Percentiles rank a stretch among this genome's conserved stretches.
These are phyloP conservation scores for Didymella arachidicola DNA, from an alignment of 2,329 filamentous ascomycete genomes.

Conservation along the genomic window DNA sequence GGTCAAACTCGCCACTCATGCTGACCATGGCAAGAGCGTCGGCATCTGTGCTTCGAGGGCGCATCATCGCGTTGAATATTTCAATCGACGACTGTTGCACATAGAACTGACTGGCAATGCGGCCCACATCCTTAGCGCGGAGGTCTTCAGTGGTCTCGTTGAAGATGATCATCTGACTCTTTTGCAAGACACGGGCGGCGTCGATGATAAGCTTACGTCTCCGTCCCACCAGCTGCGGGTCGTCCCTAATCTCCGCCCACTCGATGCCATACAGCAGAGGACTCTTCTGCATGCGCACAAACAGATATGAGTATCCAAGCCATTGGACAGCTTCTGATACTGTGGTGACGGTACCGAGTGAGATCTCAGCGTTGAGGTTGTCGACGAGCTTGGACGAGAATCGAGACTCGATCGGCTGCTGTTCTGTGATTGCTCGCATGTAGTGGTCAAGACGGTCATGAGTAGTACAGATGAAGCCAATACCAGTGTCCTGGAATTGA, in stretches of 20 bases:
- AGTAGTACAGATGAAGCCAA: constrained; percentile 97
- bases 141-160: constrained; percentile 94
- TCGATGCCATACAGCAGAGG: constrained; percentile 94
- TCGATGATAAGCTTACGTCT: constrained; percentile 86
- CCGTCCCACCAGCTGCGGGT: constrained; percentile 85
- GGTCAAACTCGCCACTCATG: constrained; percentile 97
- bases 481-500: constrained; percentile 96
- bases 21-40: constrained; percentile 96
- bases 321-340: constrained; percentile 93
- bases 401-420: constrained; percentile 95
- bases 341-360: constrained; percentile 92
- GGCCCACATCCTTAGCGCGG: constrained; percentile 90
- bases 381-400: constrained; percentile 95
- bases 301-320: constrained; percentile 97
- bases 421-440: constrained; percentile 88
- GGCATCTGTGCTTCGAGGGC: constrained; percentile 81
- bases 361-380: constrained; percentile 94
- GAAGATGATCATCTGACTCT: constrained; percentile 99
- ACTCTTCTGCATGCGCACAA: constrained; percentile 93
- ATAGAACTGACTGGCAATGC: constrained; percentile 97
- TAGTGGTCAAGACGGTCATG: constrained; percentile 95
- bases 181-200: constrained; percentile 83
- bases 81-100: constrained; percentile 92
- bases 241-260: constrained; percentile 87
- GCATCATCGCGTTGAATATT: constrained; percentile 97